Evolutionary conservation across 2,329 filamentous ascomycete genomes (phyloP).

Genomic region (Ilyonectria sp.): DNA sequence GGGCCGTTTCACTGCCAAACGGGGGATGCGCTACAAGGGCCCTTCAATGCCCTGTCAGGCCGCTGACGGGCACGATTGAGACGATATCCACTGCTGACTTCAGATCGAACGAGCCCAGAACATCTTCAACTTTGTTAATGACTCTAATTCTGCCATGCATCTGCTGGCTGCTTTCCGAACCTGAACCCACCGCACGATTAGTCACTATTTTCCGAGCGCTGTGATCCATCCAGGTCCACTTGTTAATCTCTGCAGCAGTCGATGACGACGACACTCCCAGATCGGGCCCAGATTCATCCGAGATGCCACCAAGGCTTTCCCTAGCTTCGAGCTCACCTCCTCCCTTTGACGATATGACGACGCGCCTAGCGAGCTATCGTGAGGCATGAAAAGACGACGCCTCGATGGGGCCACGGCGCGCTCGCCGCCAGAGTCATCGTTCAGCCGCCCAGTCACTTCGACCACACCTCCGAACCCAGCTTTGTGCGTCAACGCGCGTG

Average conservation of each 20-base stretch:
- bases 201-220: background rate
- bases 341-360: constrained; percentile 2
- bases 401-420: background rate
- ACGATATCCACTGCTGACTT: too few species aligned
- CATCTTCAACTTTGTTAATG: too few species aligned
- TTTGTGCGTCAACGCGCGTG: background rate
- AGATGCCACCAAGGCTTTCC: background rate
- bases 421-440: background rate
- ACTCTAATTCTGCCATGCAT: too few species aligned
- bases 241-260: background rate
- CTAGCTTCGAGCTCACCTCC: background rate
- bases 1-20: background rate
- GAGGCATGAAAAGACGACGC: background rate
- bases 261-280: constrained; percentile 4
- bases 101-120: too few species aligned
- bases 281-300: background rate
- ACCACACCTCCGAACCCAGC: background rate
- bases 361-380: background rate
- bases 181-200: too few species aligned
- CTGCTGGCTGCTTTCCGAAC: too few species aligned
- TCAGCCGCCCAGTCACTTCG: background rate
- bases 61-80: background rate
- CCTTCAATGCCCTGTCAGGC: too few species aligned
- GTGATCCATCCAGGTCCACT: background rate
- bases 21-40: background rate